Base-by-base conservation (phyloP, 2,329 filamentous ascomycete genomes). In the Emmonsiellopsis sp. region DNA sequence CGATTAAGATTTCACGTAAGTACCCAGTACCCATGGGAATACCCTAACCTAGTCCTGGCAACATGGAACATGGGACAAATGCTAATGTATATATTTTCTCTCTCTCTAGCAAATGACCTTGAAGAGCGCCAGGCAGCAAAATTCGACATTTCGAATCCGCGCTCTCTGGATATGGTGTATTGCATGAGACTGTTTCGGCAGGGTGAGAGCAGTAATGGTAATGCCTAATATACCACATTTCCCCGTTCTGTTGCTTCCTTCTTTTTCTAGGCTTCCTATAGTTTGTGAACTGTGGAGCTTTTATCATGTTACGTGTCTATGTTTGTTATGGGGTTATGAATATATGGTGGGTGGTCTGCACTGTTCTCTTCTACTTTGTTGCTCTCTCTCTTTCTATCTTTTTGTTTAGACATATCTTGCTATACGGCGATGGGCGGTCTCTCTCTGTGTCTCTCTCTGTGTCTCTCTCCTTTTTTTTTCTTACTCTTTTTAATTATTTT, bases 151-250 rank as follows among this genome's bases (percentile, higher is more conserved):
- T 61, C 59, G 35, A 65, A 74, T 54, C 71, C 67, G 15, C 70
- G 72, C 50, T 74, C 70, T 3, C 59, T 74, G 20, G 72, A 75
- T 55, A 63, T 72, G 9, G 67, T 65, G 52, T 70, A 71, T 53
- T 66, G 67, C 38, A 65, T 69, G 8, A 65, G 63, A 52, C 59
- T 71, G 16, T 62, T 72, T 2, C 62, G 65, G 32, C 65, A 64
- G 20, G 55, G 57, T 7, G 31, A 53, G 15, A 54, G 15, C 15
- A 51, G 8, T 10, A 26, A 26, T 26, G 20, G 3, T 26, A 26
- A 26, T 26, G 20, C 43, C 35, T 37, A 38, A 48, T 37, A 47
- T 16, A 15, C 15, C 0, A 11, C 4, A 7, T 40, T 15, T 40
- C 3, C 3, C 11, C 1, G 37, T 4, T 15, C 37, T 40, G 3